Evolutionary conservation across 768 basidiomycete genomes (phyloP).

Genomic region (Candolleomyces efflorescens): DNA sequence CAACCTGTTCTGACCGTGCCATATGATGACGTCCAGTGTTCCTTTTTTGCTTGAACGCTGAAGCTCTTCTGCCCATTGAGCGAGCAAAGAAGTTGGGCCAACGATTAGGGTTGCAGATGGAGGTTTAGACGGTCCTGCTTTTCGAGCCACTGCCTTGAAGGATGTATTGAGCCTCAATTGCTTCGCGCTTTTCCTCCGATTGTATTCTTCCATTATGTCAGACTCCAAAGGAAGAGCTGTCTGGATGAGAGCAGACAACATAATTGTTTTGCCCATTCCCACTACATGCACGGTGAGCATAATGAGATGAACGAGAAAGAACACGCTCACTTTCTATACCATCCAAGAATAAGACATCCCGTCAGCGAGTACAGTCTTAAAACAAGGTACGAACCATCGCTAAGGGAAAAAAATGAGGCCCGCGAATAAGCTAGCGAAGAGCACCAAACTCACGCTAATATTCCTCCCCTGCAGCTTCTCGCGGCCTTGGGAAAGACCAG

Average conservation of each 20-base stretch:
- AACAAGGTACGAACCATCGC: conserved; percentile 33
- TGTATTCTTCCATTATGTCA: conserved; percentile 24
- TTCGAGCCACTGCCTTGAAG: conserved; percentile 47
- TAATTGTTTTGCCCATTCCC: conserved; percentile 97
- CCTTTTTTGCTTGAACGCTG: conserved; percentile 74
- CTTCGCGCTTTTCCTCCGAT: conserved; percentile 35
- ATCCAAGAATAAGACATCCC: background rate
- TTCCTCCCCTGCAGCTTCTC: conserved; percentile 77
- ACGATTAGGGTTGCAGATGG: conserved; percentile 81
- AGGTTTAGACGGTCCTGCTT: conserved; percentile 22
- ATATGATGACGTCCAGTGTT: conserved; percentile 62
- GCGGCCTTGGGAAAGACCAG: conserved; percentile 81
- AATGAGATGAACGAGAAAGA: background rate
- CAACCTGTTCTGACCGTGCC: conserved; percentile 86
- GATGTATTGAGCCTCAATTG: conserved; percentile 61
- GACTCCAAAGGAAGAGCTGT: conserved; percentile 54
- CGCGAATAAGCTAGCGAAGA: background rate
- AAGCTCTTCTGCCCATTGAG: conserved; percentile 96
- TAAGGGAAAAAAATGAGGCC: conserved; percentile 9
- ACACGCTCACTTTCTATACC: conserved; percentile 45
- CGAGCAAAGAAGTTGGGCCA: conserved; percentile 84
- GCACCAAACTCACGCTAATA: conserved; percentile 66
- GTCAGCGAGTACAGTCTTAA: background rate
- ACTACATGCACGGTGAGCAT: conserved; percentile 37
- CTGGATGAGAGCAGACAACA: conserved; percentile 88